Evolutionary conservation across 176 grass and related monocot genomes (phyloP).

Genomic region (Tillandsia leiboldiana): DNA sequence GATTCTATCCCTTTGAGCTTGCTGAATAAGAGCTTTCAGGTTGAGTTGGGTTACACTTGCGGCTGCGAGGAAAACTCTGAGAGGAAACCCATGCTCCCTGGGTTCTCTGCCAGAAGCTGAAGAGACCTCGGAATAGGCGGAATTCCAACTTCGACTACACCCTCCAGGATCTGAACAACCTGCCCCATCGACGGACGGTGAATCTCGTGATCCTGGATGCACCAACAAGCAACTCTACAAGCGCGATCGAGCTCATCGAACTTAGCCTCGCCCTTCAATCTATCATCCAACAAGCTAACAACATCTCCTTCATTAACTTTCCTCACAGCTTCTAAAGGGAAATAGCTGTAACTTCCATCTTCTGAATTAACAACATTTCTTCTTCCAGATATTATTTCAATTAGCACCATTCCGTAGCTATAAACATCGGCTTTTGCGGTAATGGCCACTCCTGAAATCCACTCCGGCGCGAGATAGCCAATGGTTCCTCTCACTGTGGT

Average conservation of each 20-base stretch:
- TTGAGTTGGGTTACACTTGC: background rate
- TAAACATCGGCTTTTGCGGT: conserved; percentile 45
- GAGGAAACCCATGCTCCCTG: conserved; percentile 21
- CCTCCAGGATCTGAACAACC: conserved; percentile 36
- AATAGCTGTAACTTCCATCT: background rate
- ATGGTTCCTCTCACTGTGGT: conserved; percentile 42
- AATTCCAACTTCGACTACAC: conserved; percentile 11
- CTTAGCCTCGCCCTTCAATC: conserved; percentile 22
- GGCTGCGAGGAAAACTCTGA: background rate
- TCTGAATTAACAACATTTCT: conserved; percentile 16
- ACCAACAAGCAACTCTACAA: conserved; percentile 47
- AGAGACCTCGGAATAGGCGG: conserved; percentile 33
- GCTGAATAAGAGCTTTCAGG: background rate
- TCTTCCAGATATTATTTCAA: conserved; percentile 37
- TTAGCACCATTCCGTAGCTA: conserved; percentile 43
- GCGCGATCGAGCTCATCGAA: conserved; percentile 20
- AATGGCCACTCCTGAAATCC: conserved; percentile 41
- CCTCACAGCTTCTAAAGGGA: conserved; percentile 27
- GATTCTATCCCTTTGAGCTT: background rate
- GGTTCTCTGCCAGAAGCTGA: conserved; percentile 1
- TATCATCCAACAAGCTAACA: conserved; percentile 19
- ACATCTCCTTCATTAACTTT: conserved; percentile 21
- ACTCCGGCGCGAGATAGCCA: conserved; percentile 58
- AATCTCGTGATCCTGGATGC: conserved; percentile 42
- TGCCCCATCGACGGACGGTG: conserved; percentile 28